A percentile compares a stretch with the other conserved stretches of the same genome.
These are phyloP conservation scores for Aspergillus sp. DNA, from an alignment of 2,329 filamentous ascomycete species.

Conservation along the genomic window DNA sequence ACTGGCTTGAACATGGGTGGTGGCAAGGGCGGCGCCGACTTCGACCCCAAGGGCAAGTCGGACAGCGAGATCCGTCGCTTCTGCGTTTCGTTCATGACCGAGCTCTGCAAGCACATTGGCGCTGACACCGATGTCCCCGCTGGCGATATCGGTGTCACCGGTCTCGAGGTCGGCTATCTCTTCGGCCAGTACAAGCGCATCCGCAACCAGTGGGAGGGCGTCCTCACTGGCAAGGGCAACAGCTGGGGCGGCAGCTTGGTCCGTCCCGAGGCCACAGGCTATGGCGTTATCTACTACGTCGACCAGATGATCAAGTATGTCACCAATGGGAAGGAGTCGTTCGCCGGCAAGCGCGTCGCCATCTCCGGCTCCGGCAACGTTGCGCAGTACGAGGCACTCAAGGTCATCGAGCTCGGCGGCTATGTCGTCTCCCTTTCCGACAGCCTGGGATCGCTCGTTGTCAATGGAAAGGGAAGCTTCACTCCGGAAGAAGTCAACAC, in stretches of 20 bases:
- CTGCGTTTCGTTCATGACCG: slow-evolving; percentile 91
- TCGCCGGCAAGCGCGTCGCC: slow-evolving; percentile 85
- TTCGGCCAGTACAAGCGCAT: slow-evolving; percentile 89
- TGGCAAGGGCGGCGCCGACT: slow-evolving; percentile 95
- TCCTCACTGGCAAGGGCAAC: slow-evolving; percentile 90
- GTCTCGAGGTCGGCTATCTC: slow-evolving; percentile 86
- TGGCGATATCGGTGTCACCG: slow-evolving; percentile 89
- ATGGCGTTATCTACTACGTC: slow-evolving; percentile 93
- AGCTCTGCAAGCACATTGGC: slow-evolving; percentile 92
- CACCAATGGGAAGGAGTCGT: slow-evolving; percentile 65
- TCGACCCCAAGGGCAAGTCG: slow-evolving; percentile 97
- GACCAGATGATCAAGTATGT: slow-evolving; percentile 91
- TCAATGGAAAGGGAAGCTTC: slow-evolving; percentile 59
- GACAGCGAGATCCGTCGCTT: slow-evolving; percentile 97
- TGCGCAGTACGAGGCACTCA: slow-evolving; percentile 92
- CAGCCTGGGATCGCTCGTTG: slow-evolving; percentile 75
- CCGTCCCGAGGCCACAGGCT: slow-evolving; percentile 92
- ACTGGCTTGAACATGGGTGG: slow-evolving; percentile 94
- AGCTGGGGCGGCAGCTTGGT: slow-evolving; percentile 90
- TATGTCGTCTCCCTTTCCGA: slow-evolving; percentile 90
- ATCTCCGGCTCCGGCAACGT: slow-evolving; percentile 97
- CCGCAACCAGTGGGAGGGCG: slow-evolving; percentile 87
- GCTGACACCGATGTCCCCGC: slow-evolving; percentile 93
- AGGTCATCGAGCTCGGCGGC: slow-evolving; percentile 90
- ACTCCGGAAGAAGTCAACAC: slow-evolving; percentile 66